These are phyloP conservation scores for Pterocarpus santalinus DNA, from an alignment of 306 rosid species.

Conservation along the genomic window DNA sequence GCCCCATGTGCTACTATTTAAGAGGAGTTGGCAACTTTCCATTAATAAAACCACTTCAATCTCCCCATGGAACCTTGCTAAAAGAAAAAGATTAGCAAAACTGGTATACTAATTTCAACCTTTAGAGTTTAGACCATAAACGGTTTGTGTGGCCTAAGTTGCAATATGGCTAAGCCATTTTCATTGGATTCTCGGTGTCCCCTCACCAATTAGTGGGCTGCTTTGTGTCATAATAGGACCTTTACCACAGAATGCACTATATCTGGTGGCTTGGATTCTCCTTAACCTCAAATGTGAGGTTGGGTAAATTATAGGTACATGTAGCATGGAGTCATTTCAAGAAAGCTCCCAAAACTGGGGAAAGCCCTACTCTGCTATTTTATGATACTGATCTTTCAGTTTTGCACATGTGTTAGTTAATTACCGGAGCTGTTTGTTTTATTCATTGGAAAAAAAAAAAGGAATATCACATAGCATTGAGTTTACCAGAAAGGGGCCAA, in stretches of 20 bases:
- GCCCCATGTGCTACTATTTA: constrained; percentile 51
- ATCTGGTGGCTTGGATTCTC: constrained; percentile 44
- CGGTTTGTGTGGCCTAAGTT: constrained; percentile 37
- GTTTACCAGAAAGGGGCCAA: background rate
- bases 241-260: constrained; percentile 41
- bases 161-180: constrained; percentile 44
- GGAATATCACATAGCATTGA: background rate
- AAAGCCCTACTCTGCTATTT: constrained; percentile 3
- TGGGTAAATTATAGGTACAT: constrained; percentile 22
- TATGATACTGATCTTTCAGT: background rate
- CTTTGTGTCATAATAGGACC: constrained; percentile 56
- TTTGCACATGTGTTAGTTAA: background rate
- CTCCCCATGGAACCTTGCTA: constrained; percentile 19
- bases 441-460: background rate
- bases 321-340: constrained; percentile 31
- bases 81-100: constrained; percentile 41
- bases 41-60: constrained; percentile 15
- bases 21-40: constrained; percentile 44
- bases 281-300: constrained; percentile 36
- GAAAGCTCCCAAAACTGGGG: constrained; percentile 49
- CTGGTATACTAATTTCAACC: constrained; percentile 42
- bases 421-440: background rate
- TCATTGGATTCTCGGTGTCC: constrained; percentile 66
- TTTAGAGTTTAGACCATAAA: constrained; percentile 27
- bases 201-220: constrained; percentile 44